Conservation (phyloP, 1,284 basidiomycete genomes). For the Hemileia vastatrix region DNA sequence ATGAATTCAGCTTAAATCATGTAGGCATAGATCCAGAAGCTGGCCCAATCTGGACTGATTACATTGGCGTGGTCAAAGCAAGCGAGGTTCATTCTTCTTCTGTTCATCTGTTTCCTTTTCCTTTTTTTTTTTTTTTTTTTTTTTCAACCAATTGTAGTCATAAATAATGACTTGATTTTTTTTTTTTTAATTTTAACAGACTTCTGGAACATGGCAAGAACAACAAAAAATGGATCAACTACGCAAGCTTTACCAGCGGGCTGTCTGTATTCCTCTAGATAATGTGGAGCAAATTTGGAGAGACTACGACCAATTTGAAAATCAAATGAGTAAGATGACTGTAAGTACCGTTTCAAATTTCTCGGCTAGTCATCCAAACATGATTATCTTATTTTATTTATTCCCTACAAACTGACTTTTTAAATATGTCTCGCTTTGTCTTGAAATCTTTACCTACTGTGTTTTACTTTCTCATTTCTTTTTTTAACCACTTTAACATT, state of each 20-base stretch:
- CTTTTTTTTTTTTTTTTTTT: not conserved
- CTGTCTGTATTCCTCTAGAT: constrained; percentile 83
- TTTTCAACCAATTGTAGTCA: too few relatives aligned
- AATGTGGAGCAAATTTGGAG: constrained; percentile 91
- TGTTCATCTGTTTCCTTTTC: not conserved
- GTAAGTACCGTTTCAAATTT: constrained; percentile 45
- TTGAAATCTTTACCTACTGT: not conserved
- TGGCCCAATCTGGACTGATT: constrained; percentile 54
- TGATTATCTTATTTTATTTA: constrained; percentile 7
- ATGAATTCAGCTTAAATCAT: constrained; percentile 83
- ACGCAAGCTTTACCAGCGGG: constrained; percentile 83
- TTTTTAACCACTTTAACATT: not conserved
- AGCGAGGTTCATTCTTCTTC: constrained; percentile 54
- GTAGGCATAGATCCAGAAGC: constrained; percentile 62
- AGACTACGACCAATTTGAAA: constrained; percentile 90
- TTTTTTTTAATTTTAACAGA: constrained; percentile 45
- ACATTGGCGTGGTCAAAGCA: constrained; percentile 70
- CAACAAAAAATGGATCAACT: constrained; percentile 91
- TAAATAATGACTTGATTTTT: not conserved
- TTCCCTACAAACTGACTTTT: not conserved
- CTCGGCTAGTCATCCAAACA: not conserved
- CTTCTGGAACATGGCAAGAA: constrained; percentile 78
- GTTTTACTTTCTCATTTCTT: not conserved
- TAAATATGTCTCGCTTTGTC: not conserved
- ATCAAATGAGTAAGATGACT: constrained; percentile 76